Evolutionary conservation across 2,329 filamentous ascomycete species (phyloP).

Genomic region (Penicillium frequentans): DNA sequence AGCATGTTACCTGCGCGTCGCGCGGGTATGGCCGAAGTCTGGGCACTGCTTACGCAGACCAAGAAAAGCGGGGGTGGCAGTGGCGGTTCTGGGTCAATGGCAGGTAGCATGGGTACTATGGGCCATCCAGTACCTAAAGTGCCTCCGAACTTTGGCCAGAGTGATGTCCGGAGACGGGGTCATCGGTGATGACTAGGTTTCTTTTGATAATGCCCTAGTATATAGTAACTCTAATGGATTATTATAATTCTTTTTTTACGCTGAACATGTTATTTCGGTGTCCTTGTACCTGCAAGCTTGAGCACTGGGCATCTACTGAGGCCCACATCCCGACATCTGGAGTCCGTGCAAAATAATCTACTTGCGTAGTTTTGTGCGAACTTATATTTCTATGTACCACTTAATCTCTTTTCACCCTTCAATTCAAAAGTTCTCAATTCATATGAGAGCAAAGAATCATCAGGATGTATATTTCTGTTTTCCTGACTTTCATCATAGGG

Average conservation of each 20-base stretch:
- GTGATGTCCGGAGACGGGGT: constrained; percentile 33
- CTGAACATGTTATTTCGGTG: too few species aligned
- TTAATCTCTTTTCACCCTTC: not conserved
- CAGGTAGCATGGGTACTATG: constrained; percentile 24
- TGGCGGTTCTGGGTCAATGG: constrained; percentile 24
- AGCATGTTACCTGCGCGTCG: constrained; percentile 89
- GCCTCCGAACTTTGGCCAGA: constrained; percentile 32
- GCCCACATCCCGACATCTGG: not conserved
- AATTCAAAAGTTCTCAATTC: not conserved
- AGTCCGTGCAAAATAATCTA: not conserved
- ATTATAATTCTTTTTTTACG: not conserved
- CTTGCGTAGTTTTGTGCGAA: not conserved
- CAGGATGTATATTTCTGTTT: not conserved
- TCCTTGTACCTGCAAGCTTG: too few species aligned
- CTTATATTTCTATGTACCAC: not conserved
- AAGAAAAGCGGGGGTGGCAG: constrained; percentile 31
- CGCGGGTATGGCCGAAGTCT: constrained; percentile 80
- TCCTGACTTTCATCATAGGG: not conserved
- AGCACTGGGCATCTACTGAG: not conserved
- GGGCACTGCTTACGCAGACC: constrained; percentile 65
- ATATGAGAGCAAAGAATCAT: not conserved
- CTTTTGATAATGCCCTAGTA: not conserved
- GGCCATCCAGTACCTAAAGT: constrained; percentile 34
- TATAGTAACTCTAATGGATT: constrained; percentile 6
- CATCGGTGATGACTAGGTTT: constrained; percentile 28